phyloP scores from a whole-genome alignment of 2,329 filamentous ascomycete genomes.

The Bisporella sp. region DNA sequence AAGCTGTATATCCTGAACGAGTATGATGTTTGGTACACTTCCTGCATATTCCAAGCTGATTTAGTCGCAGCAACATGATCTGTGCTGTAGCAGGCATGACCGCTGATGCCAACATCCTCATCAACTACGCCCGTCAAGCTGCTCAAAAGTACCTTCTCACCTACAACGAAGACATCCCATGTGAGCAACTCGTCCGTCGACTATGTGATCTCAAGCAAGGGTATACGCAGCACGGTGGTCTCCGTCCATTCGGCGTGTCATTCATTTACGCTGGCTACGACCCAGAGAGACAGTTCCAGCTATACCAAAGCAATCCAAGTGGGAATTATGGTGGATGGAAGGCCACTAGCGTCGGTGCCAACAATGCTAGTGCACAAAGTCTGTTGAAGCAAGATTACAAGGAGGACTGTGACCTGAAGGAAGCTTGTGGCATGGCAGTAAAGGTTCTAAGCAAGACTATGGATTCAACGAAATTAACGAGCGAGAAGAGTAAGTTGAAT shows the following conservation, averaged over 20 bases:
- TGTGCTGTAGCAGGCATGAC: constrained; percentile 99
- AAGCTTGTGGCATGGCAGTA: constrained; percentile 94
- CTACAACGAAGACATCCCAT: constrained; percentile 99
- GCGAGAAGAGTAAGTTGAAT: constrained; percentile 81
- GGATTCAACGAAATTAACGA: constrained; percentile 98
- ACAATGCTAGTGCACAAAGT: constrained; percentile 96
- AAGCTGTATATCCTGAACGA: constrained; percentile 99
- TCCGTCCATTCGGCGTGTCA: constrained; percentile 94
- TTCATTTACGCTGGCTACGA: constrained; percentile 99
- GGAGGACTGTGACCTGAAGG: constrained; percentile 92
- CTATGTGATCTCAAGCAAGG: constrained; percentile 98
- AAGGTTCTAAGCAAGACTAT: constrained; percentile 99
- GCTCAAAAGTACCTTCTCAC: constrained; percentile 97
- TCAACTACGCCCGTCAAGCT: constrained; percentile 97
- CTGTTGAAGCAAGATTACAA: constrained; percentile 99
- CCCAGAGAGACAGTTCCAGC: constrained; percentile 90
- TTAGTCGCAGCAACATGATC: constrained; percentile 83
- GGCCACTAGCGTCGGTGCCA: constrained; percentile 93
- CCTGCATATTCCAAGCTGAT: constrained; percentile 8
- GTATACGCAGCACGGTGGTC: constrained; percentile 97
- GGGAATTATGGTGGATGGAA: constrained; percentile 99
- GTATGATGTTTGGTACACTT: constrained; percentile 43
- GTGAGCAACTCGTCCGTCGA: constrained; percentile 93
- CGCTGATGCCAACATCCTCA: constrained; percentile 98
- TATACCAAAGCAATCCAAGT: constrained; percentile 97